Base-by-base conservation (phyloP, 2,329 filamentous ascomycete species). In the Pyrenochaeta sp. region DNA sequence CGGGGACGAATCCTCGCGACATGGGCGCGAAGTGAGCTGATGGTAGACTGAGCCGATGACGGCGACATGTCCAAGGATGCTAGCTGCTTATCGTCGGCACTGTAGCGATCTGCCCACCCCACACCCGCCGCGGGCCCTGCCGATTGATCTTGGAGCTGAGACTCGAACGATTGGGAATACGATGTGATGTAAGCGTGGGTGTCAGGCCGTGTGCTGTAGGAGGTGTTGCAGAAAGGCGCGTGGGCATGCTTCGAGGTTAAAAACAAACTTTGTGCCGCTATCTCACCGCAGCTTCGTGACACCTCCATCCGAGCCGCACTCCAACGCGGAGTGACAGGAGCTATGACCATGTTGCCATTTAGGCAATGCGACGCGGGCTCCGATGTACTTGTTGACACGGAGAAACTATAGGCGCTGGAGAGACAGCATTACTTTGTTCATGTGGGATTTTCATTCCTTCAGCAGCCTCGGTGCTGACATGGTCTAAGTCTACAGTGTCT, bases 1-100 rank as follows among this genome's bases (percentile, higher is more conserved):
- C 36, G 36, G 10, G 36, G 52, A 50, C 53, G 50, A 42, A 4
- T 47, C 52, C 44, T 62, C 59, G 52, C 61, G 48, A 42, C 61
- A 47, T 61, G 57, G 62, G 56, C 58, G 61, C 60, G 56, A 45
- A 68, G 37, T 50, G 61, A 54, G 56, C 51, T 54, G 56, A 64
- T 56, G 55, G 57, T 62, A 47, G 64, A 63, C 56, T 65, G 57
- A 62, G 69, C 72, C 71, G 73, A 76, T 73, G 72, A 72, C 68
- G 67, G 69, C 70, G 66, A 71, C 73, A 76, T 73, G 48, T 54
- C 61, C 45, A 50, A 56, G 58, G 64, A 66, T 63, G 64, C 65
- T 60, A 53, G 59, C 48, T 58, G 61, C 68, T 73, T 69, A 69
- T 72, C 69, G 61, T 56, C 63, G 62, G 58, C 56, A 56, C 59